These are phyloP conservation scores for Tetracladium setigerum DNA, from an alignment of 495 filamentous ascomycete genomes.

Conservation along the genomic window DNA sequence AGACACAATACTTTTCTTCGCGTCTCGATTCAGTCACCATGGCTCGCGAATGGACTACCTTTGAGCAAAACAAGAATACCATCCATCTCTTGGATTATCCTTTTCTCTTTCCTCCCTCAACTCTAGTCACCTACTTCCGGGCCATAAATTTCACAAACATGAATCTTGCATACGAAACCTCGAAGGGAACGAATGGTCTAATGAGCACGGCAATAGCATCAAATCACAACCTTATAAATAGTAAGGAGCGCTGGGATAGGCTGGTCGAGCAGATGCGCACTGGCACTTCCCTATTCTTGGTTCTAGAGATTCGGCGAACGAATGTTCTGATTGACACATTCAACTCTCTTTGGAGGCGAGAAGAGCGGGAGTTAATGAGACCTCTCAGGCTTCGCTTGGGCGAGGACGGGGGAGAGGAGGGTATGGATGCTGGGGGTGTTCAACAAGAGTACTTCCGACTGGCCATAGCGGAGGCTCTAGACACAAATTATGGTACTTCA, in stretches of 20 bases:
- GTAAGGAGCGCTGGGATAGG: conserved; percentile 25
- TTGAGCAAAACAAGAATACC: conserved; percentile 46
- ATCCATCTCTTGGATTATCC: conserved; percentile 75
- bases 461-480: conserved; percentile 66
- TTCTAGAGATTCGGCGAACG: conserved; percentile 67
- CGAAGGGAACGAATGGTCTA: conserved; percentile 46
- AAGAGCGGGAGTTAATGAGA: conserved; percentile 71
- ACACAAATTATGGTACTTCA: conserved; percentile 53
- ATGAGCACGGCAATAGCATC: conserved; percentile 32
- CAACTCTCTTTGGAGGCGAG: conserved; percentile 80
- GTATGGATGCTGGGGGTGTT: conserved; percentile 87
- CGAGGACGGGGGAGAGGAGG: conserved; percentile 74
- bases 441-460: conserved; percentile 93
- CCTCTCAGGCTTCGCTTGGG: conserved; percentile 86
- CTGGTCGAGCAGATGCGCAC: conserved; percentile 55
- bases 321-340: conserved; percentile 70
- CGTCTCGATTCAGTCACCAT: conserved; percentile 69
- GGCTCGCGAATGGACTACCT: conserved; percentile 66
- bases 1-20: conserved; percentile 67
- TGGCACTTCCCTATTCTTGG: conserved; percentile 62
- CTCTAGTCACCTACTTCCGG: conserved; percentile 76
- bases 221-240: conserved; percentile 19
- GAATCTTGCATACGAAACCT: conserved; percentile 65
- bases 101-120: conserved; percentile 68
- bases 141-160: conserved; percentile 81